phyloP scores from a whole-genome alignment of 2,329 filamentous ascomycete species.

The Colletotrichum noveboracense region DNA sequence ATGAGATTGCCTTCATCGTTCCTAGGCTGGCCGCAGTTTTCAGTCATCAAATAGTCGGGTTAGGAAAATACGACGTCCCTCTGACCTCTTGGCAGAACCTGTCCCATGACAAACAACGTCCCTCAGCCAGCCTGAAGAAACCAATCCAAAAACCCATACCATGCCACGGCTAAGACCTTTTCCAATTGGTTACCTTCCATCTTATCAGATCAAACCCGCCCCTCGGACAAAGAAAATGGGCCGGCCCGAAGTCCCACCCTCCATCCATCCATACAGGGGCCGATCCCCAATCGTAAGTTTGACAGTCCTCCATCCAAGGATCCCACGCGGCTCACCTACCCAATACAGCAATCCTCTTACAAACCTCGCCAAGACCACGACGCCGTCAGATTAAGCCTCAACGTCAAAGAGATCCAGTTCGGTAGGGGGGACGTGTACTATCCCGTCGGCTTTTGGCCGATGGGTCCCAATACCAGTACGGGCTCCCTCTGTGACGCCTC shows the following conservation, averaged over 20 bases:
- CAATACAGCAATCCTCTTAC: neutral
- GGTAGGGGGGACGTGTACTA: neutral
- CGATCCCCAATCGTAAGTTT: neutral
- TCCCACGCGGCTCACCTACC: neutral
- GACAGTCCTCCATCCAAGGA: neutral
- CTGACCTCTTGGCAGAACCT: no score
- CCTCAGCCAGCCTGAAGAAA: no score
- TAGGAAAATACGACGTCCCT: no score
- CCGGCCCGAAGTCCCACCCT: neutral
- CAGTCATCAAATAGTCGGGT: no score
- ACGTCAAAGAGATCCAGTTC: neutral
- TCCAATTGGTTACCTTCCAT: neutral
- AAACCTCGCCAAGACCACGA: neutral
- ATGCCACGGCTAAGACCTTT: no score
- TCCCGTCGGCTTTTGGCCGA: neutral
- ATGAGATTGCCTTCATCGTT: no score
- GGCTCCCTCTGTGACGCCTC: neutral
- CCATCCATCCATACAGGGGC: neutral
- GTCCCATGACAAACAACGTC: no score
- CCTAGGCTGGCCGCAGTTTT: no score
- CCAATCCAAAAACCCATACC: no score
- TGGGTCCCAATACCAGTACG: neutral
- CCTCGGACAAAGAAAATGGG: neutral
- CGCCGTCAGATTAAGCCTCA: neutral
- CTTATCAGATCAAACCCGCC: neutral